Base-by-base conservation (phyloP, 768 basidiomycete genomes). In the Coprinopsis cinerea region DNA sequence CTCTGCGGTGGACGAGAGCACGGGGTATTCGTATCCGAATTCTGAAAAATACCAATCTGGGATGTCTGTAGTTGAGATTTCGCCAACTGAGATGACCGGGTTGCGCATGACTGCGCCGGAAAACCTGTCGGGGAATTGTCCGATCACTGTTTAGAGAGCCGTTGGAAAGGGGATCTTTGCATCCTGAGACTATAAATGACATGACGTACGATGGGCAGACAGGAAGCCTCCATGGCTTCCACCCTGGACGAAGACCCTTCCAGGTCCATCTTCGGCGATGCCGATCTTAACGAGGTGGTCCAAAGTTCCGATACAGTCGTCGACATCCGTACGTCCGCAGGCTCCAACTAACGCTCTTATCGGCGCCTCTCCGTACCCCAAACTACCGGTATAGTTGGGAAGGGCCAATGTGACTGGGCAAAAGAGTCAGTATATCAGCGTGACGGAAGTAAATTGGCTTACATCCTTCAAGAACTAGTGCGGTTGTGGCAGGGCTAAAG, bases 161-260 rank as follows among this genome's bases (percentile, higher is more conserved):
- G 17, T 23, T 11, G 13, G n/a, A 34, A 23, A 42, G 30, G 15
- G 15, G 14, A 5, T 24, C 9, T 11, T 7, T 5, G 22, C 23
- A 17, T 26, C 5, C 41, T 23, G 7, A 9, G 24, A 43, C 7
- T 9, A 25, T 52, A 17, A 18, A n/a, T 32, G 47, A 27, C 6
- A 47, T 20, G 18, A 68, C 81, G 54, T 57, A 83, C 81, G 64
- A 56, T 84, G 82, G 0, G 72, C 75, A 1, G 74, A 54, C 13
- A 85, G 66, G 59, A 83, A 87, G 1, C 85, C 85, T 0, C 85
- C 85, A 52, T 89, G 87, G 40, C 79, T 83, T 34, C 85, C 86
- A 3, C 86, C 85, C 44, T 67, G 67, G 1, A 85, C 59, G 25
- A 84, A 69, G 44, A 79, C 74, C 53, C 75, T 77, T 5, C 77